Percentiles rank a stretch among this genome's conserved stretches.
phyloP scores from a whole-genome alignment of 1,284 basidiomycete species.

The Erythrobasidium hasegawianum region DNA sequence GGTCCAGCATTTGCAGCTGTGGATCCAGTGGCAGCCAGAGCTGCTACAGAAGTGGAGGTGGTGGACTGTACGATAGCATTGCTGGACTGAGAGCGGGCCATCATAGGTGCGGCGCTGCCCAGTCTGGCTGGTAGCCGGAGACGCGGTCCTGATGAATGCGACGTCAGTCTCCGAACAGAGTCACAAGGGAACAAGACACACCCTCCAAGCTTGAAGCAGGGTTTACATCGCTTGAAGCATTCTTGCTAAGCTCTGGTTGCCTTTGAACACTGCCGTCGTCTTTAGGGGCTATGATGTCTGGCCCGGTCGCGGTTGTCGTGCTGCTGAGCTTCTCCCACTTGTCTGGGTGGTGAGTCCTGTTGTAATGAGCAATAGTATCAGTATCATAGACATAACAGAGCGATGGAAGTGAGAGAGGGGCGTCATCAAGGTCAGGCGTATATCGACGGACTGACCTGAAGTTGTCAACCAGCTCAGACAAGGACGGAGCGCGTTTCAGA shows the following conservation, averaged over 20 bases:
- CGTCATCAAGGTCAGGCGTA: not conserved
- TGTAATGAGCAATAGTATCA: not conserved
- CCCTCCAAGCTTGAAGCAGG: constrained; percentile 3
- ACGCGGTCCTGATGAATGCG: not conserved
- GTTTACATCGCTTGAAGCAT: not conserved
- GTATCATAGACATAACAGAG: not conserved
- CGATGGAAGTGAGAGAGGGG: no score
- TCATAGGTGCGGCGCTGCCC: constrained; percentile 23
- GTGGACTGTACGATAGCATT: constrained; percentile 19
- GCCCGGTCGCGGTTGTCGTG: not conserved
- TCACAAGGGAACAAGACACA: not conserved
- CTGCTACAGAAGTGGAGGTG: not conserved
- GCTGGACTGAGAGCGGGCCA: constrained; percentile 26
- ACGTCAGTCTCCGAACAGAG: no score
- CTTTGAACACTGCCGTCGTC: not conserved
- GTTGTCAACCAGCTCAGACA: constrained; percentile 13
- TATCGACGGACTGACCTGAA: constrained; percentile 2
- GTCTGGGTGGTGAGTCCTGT: constrained; percentile 16
- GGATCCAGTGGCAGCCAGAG: no score
- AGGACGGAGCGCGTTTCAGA: constrained; percentile 16
- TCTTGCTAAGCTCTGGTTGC: not conserved
- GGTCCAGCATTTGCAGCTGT: not conserved
- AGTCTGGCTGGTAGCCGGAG: constrained; percentile 28
- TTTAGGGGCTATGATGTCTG: not conserved
- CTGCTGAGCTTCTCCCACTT: constrained; percentile 18